Conservation (phyloP, 2,329 filamentous ascomycete species). For the Trichophyton verrucosum region DNA sequence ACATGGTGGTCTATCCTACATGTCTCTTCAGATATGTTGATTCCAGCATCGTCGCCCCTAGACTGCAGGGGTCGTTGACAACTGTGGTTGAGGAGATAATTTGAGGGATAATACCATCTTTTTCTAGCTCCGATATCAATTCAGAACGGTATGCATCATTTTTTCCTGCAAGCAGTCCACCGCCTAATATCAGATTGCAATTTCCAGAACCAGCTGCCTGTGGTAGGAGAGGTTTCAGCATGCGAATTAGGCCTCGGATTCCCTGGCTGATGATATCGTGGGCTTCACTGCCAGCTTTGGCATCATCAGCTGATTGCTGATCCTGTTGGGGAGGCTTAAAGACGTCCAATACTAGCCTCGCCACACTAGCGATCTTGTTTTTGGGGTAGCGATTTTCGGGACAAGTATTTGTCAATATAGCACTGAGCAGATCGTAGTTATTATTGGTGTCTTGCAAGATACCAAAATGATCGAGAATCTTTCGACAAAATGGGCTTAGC, state of each 20-base stretch:
- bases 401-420: background rate
- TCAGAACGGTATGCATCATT: slow-evolving; percentile 3
- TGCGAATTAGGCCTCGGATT: background rate
- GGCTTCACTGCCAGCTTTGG: background rate
- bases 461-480: slow-evolving; percentile 7
- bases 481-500: slow-evolving; percentile 1
- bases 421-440: slow-evolving; percentile 7
- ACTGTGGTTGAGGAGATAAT: background rate
- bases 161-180: slow-evolving; percentile 4
- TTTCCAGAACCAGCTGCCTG: background rate
- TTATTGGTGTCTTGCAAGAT: background rate
- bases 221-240: background rate
- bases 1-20: background rate
- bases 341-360: slow-evolving; percentile 4
- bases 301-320: background rate
- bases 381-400: background rate
- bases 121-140: background rate
- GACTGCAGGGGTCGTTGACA: background rate
- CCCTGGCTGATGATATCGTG: background rate
- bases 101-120: background rate
- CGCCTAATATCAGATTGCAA: slow-evolving; percentile 4
- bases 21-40: background rate
- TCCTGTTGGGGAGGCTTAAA: background rate
- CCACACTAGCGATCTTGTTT: slow-evolving; percentile 7
- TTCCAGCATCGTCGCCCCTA: background rate